Base-by-base conservation (phyloP, 768 basidiomycete genomes). In the Agrocybe chaxingu region DNA sequence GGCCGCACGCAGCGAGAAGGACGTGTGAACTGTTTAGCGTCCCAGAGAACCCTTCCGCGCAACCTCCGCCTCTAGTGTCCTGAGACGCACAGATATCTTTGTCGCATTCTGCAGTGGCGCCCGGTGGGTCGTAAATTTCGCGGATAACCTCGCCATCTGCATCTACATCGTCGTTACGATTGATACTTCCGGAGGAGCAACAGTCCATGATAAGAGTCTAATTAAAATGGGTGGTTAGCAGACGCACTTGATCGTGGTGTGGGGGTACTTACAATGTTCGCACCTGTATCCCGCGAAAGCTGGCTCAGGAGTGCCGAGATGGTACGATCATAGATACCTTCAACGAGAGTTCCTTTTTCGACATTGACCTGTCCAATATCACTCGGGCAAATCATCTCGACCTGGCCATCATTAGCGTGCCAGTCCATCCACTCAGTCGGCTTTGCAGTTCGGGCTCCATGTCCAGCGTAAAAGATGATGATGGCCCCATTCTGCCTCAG, bases 161-260 rank as follows among this genome's bases (percentile, higher is more conserved):
- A 9, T 44, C 16, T 11, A 5, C 12, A 35, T 37, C 48, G 33
- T 34, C 39, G 13, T 4, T 42, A 9, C 48, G 56, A 51, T n/a
- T 51, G 51, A 47, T 16, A 43, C 45, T 16, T 40, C 56, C 54
- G 7, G 59, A 53, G 36, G 53, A 44, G 30, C 59, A 60, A 30
- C 52, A 60, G 37, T 60, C 59, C 12, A 57, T 50, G 10, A 60
- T 55, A 10, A 57, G 46, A 4, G 57, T 55, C 59, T 60, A 10
- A 3, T 19, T 4, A 16, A 33, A 33, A 16, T 10, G 34, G 40
- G 10, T 36, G 24, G 35, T 31, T 31, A 41, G 8, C 12, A 11
- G 8, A 18, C 16, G 37, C 24, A 5, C 5, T 24, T 34, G 0
- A 7, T 29, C 7, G 13, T 11, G 16, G 12, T 2, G 49, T 13